Base-by-base conservation (phyloP, 305 asterid species). In the Rubia balearica region DNA sequence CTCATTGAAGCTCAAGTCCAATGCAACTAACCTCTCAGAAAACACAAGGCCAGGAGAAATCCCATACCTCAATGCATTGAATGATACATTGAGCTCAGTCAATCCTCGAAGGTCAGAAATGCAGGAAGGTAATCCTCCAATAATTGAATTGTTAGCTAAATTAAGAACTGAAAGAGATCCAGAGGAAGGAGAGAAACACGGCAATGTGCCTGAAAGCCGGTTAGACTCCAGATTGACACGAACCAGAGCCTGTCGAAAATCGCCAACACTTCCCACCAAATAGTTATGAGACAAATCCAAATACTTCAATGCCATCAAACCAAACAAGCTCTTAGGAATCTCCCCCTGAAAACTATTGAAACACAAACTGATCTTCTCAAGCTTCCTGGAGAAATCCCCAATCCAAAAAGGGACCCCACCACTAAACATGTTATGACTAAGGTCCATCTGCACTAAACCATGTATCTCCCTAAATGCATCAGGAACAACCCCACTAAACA, bases 111-210 rank as follows among this genome's bases (percentile, higher is more conserved):
- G 91, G 40, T 73, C 72, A 64, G 97, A 86, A 65, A 93, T 78
- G 74, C 98, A 93, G 19, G 96, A 79, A 0, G 97, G 97, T 30
- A 93, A 74, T 19, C 97, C 98, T 56, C 97, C 98, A 10, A 82
- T 36, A 14, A 93, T 84, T 5, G 91, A 84, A 80, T 93, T 93
- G 68, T 86, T 81, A 0, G 96, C 96, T 62, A 93, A 74, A 72
- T 85, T 89, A 63, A 93, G 90, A 78, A 82, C 84, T 0, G 86
- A 74, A 33, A 93, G 84, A 5, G 94, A 86, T 36, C 78, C 76
- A 21, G 79, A 72, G 0, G 89, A 83, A 0, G 90, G 70, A 72
- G 76, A 70, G 83, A 93, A 87, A 76, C 98, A 93, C 43, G 98
- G 94, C 78, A 93, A 73, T 3, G 96, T 87, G 41, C 97, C 92